A percentile compares a stretch with the other conserved stretches of the same genome.
Conservation (phyloP, 768 basidiomycete genomes). For the Auricularia heimuer region DNA sequence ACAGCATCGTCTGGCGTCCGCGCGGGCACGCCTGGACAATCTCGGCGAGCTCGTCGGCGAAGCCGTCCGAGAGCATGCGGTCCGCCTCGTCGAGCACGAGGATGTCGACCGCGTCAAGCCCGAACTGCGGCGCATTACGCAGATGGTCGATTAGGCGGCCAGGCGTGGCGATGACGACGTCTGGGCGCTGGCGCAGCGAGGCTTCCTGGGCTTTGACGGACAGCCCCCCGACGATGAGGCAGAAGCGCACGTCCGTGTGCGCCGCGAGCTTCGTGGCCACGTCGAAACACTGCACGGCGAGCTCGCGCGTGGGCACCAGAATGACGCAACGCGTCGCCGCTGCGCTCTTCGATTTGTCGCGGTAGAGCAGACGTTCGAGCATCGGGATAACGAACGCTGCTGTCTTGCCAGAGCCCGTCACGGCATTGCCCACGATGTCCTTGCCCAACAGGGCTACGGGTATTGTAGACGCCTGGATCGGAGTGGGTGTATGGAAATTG, state of each 20-base stretch:
- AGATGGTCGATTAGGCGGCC: slow-evolving; percentile 97
- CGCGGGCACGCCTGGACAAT: slow-evolving; percentile 84
- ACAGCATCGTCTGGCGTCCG: slow-evolving; percentile 94
- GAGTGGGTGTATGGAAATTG: slow-evolving; percentile 77
- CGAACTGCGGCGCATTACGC: slow-evolving; percentile 88
- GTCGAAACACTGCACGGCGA: slow-evolving; percentile 92
- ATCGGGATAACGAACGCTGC: slow-evolving; percentile 95
- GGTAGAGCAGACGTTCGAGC: slow-evolving; percentile 83
- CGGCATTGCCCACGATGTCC: slow-evolving; percentile 91
- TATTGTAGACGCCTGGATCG: slow-evolving; percentile 90
- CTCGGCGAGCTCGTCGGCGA: slow-evolving; percentile 87
- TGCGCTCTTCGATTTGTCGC: slow-evolving; percentile 80
- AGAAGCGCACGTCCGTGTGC: slow-evolving; percentile 84
- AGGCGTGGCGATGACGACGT: slow-evolving; percentile 92
- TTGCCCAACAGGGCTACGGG: slow-evolving; percentile 91
- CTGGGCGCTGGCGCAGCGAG: slow-evolving; percentile 75
- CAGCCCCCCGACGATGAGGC: slow-evolving; percentile 90
- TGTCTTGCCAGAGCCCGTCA: slow-evolving; percentile 97
- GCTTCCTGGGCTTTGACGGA: slow-evolving; percentile 89
- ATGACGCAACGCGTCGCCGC: slow-evolving; percentile 85
- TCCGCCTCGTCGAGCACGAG: slow-evolving; percentile 97
- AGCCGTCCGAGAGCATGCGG: slow-evolving; percentile 92
- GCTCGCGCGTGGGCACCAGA: slow-evolving; percentile 88
- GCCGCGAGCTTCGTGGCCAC: slow-evolving; percentile 77
- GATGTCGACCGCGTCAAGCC: slow-evolving; percentile 84